Evolutionary conservation across 495 filamentous ascomycete species (phyloP), one percentile per base, ranked within the genome.

Genomic region (Terfezia boudieri): DNA sequence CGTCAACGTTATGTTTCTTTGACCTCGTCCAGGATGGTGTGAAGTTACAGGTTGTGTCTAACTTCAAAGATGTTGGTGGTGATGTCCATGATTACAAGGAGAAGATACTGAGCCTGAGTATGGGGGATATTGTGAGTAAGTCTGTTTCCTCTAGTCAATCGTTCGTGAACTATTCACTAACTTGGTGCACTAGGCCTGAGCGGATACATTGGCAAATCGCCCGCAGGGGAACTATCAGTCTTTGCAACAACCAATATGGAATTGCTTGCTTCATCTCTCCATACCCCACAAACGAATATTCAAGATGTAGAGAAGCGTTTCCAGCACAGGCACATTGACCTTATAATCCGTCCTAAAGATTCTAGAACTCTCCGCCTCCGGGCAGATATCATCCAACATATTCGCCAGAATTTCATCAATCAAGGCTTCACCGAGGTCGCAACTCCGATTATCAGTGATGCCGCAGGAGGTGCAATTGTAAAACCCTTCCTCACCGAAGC

Each of bases 91-190:
- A 72, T 1, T 83, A 88, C 64, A 81, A 79, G 61, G 65, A 67
- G 22, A 70, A 80, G 35, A 72, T 73, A 55, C 72, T 72, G 41
- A 55, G 79, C 10, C 66, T 84, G 17, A 76, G 77, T 51, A 72
- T 79, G 49, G 86, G 86, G 49, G 86, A 94, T 70, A 79, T 83
- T 59, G 76, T 86, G 60, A 80, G 81, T 83, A 73, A 70, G 78
- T 71, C 57, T 63, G 53, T 55, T 56, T 48, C 20, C 52, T 58
- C 49, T 14, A 50, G 50, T 14, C n/a, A 51, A 17, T 50, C 22
- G 36, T 20, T 46, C 38, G 55, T 46, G 17, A 20, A 51, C 61
- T 37, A 43, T 48, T 53, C 36, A 48, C 55, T 60, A 43, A 61
- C 55, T 52, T 23, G 17, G 41, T 36, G 58, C n/a, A 55, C 54